phyloP scores from a whole-genome alignment of 2,329 filamentous ascomycete genomes.

The Nannizzia gypsea region DNA sequence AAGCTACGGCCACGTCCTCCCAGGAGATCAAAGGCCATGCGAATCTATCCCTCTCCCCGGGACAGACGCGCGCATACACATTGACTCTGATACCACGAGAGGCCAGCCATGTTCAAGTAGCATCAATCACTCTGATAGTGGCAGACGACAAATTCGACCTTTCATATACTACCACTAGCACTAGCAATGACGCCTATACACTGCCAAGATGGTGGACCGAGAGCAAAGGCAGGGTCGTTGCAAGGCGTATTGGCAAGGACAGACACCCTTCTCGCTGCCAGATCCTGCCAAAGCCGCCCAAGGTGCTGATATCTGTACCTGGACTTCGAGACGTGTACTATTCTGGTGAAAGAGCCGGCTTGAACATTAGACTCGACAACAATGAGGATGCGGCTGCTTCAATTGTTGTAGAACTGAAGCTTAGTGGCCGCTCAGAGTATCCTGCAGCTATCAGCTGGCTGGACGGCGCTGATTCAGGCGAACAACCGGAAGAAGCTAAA shows the following conservation, averaged over 20 bases:
- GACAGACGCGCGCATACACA: constrained; percentile 57
- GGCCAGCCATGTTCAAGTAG: constrained; percentile 61
- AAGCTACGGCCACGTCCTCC: too few relatives aligned
- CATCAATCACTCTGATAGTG: constrained; percentile 52
- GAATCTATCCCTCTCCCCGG: constrained; percentile 55
- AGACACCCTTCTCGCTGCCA: constrained; percentile 47
- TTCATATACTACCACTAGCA: constrained; percentile 50
- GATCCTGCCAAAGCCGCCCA: constrained; percentile 80
- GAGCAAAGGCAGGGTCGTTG: constrained; percentile 24
- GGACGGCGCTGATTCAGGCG: constrained; percentile 22
- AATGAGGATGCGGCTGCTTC: constrained; percentile 69
- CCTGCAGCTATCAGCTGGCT: constrained; percentile 38
- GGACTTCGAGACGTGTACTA: constrained; percentile 63
- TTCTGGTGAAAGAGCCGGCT: constrained; percentile 61
- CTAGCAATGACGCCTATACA: constrained; percentile 33
- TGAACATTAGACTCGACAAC: constrained; percentile 63
- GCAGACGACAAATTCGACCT: constrained; percentile 55
- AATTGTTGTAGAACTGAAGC: constrained; percentile 55
- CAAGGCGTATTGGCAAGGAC: constrained; percentile 33
- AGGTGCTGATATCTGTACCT: constrained; percentile 62
- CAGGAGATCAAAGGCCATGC: constrained; percentile 43
- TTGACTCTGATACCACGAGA: constrained; percentile 66
- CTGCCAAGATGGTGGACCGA: constrained; percentile 35
- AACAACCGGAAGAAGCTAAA: constrained; percentile 12
- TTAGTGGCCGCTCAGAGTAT: constrained; percentile 48